A percentile compares a stretch with the other conserved stretches of the same genome.
These are phyloP conservation scores for Eucalyptus curtisii DNA, from an alignment of 345 rosid species.

Conservation along the genomic window DNA sequence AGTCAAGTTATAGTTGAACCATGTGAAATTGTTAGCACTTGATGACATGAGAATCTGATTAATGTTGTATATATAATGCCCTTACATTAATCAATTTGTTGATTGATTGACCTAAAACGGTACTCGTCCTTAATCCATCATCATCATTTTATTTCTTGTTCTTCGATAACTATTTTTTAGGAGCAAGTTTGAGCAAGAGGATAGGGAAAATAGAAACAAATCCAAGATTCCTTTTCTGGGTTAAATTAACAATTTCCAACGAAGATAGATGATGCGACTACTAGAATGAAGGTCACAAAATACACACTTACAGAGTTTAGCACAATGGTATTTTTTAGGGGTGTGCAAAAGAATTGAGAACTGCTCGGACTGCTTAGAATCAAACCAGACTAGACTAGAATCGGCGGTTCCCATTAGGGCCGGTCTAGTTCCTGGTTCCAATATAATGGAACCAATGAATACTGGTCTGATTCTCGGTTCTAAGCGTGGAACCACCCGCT, in stretches of 20 bases:
- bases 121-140: not conserved
- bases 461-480: accelerated
- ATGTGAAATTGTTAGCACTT: not conserved
- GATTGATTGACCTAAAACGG: accelerated
- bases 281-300: no score
- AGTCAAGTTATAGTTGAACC: not conserved
- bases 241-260: not conserved
- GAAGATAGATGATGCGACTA: no score
- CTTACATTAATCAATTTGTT: no score
- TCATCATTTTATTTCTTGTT: not conserved
- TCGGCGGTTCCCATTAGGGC: accelerated
- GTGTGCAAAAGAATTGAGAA: no score
- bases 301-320: no score
- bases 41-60: no score
- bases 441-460: no score
- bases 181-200: not conserved
- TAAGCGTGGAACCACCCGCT: no score
- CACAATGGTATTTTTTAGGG: no score
- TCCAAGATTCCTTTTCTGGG: not conserved
- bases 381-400: accelerated
- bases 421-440: accelerated
- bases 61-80: no score
- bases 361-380: accelerated
- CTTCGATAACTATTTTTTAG: no score
- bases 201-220: not conserved